Percentiles rank a stretch among this genome's conserved stretches.
Evolutionary conservation across 108 stramenopile species (phyloP).

Genomic region (Aurantiochytrium sp.): DNA sequence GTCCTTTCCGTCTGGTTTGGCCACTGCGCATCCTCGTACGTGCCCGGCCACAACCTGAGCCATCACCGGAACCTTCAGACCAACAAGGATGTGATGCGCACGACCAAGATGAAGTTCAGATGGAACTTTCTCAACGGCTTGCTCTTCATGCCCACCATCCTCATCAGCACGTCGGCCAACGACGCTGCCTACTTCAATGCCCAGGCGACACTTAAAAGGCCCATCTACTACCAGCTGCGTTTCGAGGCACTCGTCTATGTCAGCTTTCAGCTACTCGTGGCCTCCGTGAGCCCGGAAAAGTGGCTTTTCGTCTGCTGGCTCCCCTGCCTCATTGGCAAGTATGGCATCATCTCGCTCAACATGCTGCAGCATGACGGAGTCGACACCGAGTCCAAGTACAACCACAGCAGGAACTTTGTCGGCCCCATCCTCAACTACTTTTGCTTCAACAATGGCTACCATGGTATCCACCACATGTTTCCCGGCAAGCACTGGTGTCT

Average conservation of each 20-base stretch:
- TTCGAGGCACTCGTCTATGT: not conserved
- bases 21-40: constrained; percentile 18
- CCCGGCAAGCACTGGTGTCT: not conserved
- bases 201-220: not conserved
- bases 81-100: not conserved
- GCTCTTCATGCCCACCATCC: constrained; percentile 11
- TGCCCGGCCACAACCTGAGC: not conserved
- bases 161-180: not conserved
- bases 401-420: not conserved
- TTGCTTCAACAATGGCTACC: constrained; percentile 17
- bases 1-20: constrained; percentile 8
- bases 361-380: constrained; percentile 6
- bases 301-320: constrained; percentile 15
- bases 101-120: constrained; percentile 12
- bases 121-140: constrained; percentile 11
- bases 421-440: not conserved
- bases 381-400: constrained; percentile 13
- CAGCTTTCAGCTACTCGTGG: not conserved
- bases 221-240: constrained; percentile 6
- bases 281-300: not conserved
- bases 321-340: constrained; percentile 10
- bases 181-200: constrained; percentile 15
- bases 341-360: constrained; percentile 9
- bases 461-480: constrained; percentile 12
- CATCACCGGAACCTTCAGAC: constrained; percentile 9